Base-by-base conservation (phyloP, 176 grass and related monocot species). In the Calamus simplicifolius region DNA sequence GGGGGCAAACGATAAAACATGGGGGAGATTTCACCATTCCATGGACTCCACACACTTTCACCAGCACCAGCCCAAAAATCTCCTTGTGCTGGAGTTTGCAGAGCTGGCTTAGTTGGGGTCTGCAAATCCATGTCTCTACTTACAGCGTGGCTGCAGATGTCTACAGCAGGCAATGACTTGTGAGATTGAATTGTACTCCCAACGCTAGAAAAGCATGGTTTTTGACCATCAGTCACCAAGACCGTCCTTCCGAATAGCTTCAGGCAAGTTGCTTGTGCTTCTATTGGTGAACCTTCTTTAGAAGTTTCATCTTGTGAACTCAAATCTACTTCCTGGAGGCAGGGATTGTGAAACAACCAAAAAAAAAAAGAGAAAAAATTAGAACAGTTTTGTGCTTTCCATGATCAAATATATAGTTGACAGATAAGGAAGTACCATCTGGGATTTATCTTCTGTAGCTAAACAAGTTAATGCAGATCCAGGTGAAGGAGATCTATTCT, bases 181-280 rank as follows among this genome's bases (percentile, higher is more conserved):
- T 18, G 29, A 73, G 27, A 15, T 29, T 48, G 19, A 19, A 56
- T 7, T 19, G 48, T 56, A 23, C 19, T 16, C 2, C 19, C 63
- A 0, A 10, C 49, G 50, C 77, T 57, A 1, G 58, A 77, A 55
- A 58, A 66, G 56, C 59, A 65, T 50, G 29, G 56, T 68, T 78
- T 82, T 59, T 68, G 74, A 18, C 57, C 66, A 18, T 85, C 81
- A 6, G 64, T 61, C 38, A 97, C 67, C 51, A 91, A 48, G n/a
- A 97, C 81, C 1, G 75, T 97, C 81, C 72, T 91, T 48, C 93
- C 93, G 51, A 97, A 97, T 6, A 91, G 73, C 78, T 85, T 97
- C 62, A 92, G 63, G 25, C 75, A 73, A 48, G 93, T 84, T 74
- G 83, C 66, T 73, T 75, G 93, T 16, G 59, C 58, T 52, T 67